A percentile compares a stretch with the other conserved stretches of the same genome.
Conservation (phyloP, 2,329 filamentous ascomycete species). For the Hypoxylon sp. region DNA sequence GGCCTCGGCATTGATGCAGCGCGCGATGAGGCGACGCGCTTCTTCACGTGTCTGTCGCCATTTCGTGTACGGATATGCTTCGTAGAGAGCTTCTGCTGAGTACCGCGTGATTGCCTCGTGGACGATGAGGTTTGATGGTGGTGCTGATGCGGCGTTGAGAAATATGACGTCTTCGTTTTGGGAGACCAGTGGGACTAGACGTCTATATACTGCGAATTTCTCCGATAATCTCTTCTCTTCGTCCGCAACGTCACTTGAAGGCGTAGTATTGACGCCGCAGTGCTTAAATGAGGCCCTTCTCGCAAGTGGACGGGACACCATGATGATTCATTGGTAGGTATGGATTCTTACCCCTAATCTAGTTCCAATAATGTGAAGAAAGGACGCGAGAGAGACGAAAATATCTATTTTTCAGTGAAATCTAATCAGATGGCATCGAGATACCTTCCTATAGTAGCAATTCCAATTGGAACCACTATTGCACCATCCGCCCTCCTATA, state of each 20-base stretch:
- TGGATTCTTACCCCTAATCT: not conserved
- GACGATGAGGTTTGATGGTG: slow-evolving; percentile 53
- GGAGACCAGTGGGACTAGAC: slow-evolving; percentile 44
- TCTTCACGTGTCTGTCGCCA: slow-evolving; percentile 48
- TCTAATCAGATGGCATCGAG: not conserved
- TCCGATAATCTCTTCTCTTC: slow-evolving; percentile 24
- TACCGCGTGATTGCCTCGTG: slow-evolving; percentile 52
- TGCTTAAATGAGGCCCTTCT: not conserved
- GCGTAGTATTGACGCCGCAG: not conserved
- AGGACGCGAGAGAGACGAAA: not conserved
- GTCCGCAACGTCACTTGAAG: not conserved
- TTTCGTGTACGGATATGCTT: slow-evolving; percentile 44
- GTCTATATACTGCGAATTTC: slow-evolving; percentile 43
- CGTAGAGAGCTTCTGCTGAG: slow-evolving; percentile 48
- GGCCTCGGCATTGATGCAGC: slow-evolving; percentile 52
- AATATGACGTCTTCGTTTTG: slow-evolving; percentile 43
- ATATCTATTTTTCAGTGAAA: not conserved
- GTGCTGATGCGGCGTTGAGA: slow-evolving; percentile 53
- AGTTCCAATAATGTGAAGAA: not conserved
- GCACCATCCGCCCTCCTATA: slow-evolving; percentile 28
- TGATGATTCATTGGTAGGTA: not conserved
- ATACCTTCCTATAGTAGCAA: slow-evolving; percentile 37
- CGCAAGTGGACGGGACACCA: slow-evolving; percentile 31
- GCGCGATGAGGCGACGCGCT: slow-evolving; percentile 46
- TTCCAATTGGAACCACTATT: slow-evolving; percentile 25